Evolutionary conservation across 192 early-diverging fungal genomes (phyloP), one percentile per base, ranked within the genome.

Genomic region (Spinellus fusiger): DNA sequence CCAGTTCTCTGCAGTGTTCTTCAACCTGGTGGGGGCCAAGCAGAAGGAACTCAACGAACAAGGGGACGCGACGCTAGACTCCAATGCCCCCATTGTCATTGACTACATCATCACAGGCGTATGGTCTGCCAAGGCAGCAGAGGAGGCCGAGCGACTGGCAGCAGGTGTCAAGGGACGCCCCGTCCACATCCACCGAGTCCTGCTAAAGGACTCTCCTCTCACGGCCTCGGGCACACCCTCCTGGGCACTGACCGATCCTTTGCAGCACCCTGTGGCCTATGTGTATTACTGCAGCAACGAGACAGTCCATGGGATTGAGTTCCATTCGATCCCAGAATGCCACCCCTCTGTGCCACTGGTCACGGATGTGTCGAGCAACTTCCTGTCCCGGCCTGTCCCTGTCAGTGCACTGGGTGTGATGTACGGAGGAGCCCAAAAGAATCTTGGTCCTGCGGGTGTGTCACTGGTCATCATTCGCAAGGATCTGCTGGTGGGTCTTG

Each of bases 241-340:
- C 50, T 95, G 90, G 93, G 73, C 78, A 5, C 81, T 89, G 32
- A 78, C 81, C 16, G 78, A 76, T 37, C 70, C 85, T 5, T 27
- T 32, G n/a, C 59, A 59, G 34, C 49, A 52, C 8, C 77, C 89
- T 56, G 86, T 90, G 15, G 88, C 92, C 26, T 99, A 87, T 64
- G 84, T 97, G 10, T 99, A 94, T 71, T 96, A 95, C 71, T 95
- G 93, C 77, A 91, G 94, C 70, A 99, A 99, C 72, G 97, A 99
- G 74, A 99, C 97, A 1, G 87, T 99, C 40, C 91, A 99, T 64
- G 97, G 97, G 22, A 88, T 98, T 31, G 93, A 98, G 73, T 88
- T 90, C 62, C 69, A 73, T 12, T 64, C 55, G 27, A 69, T 85
- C 3, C 84, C 87, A 9, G 65, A 80, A 8, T 46, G 76, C 6